These are phyloP conservation scores for Populus deltoides DNA, from an alignment of 345 rosid genomes.

Conservation along the genomic window DNA sequence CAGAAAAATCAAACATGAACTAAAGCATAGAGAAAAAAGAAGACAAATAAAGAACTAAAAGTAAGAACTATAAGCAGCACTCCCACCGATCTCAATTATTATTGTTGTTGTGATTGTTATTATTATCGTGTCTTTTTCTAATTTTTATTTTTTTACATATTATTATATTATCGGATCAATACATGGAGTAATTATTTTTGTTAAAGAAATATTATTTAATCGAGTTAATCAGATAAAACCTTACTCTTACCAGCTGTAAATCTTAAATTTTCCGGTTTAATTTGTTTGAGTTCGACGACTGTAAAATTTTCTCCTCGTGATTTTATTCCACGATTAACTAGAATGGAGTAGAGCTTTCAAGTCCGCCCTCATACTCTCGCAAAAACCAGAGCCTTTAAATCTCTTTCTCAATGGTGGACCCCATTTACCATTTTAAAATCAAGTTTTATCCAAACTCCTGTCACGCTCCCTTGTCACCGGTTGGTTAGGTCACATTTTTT, in stretches of 20 bases:
- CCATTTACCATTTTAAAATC: slow-evolving; percentile 33
- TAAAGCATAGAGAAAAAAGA: no score
- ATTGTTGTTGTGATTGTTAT: no score
- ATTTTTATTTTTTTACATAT: no score
- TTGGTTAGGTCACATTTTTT: slow-evolving; percentile 29
- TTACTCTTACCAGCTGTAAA: no score
- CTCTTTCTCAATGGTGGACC: slow-evolving; percentile 43
- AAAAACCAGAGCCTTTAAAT: neutral
- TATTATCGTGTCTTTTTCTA: no score
- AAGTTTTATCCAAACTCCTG: slow-evolving; percentile 28
- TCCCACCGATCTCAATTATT: no score
- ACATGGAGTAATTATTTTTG: no score
- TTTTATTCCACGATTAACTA: slow-evolving; percentile 46
- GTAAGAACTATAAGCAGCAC: no score
- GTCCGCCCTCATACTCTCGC: slow-evolving; percentile 44
- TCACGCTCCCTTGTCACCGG: slow-evolving; percentile 40
- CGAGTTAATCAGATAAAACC: neutral
- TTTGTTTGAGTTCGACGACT: neutral
- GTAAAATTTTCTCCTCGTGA: slow-evolving; percentile 25
- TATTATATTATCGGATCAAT: no score
- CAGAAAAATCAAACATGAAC: no score
- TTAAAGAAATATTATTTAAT: no score
- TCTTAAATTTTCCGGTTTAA: neutral
- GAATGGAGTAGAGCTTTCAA: slow-evolving; percentile 38
- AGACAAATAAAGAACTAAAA: no score